Evolutionary conservation across 805 yeast species (phyloP), one percentile per base, ranked within the genome.

Genomic region (Lachancea sp.): DNA sequence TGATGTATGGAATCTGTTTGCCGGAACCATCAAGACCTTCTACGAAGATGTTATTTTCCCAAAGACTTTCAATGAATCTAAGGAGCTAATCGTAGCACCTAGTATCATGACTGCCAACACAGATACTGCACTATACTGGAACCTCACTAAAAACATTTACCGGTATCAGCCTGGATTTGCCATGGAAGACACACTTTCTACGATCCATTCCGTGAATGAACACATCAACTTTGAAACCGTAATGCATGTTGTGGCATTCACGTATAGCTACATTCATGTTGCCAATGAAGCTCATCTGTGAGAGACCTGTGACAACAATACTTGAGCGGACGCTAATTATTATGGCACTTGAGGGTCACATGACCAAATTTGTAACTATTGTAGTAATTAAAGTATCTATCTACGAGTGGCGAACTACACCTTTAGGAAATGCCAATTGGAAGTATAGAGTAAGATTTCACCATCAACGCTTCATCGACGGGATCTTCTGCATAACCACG

Each of bases 51-150:
- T 49, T 17, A 44, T 58, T 46, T 44, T 50, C 45, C 48, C 66
- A 52, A 41, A 16, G 12, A 40, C 38, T 12, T 41, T 36, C 20
- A 43, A 36, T 21, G 45, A 39, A 17, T 20, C 42, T 11, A 39
- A 39, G 5, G 38, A 43, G 16, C 41, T 51, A 7, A 41, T 72
- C 29, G 70, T 77, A 12, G 68, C 82, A 2, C 86, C 88, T 2
- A 64, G 73, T 19, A 56, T 81, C 29, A 73, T 77, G 71, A 68
- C 83, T 2, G 88, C 81, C 16, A 81, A 80, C 59, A 82, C 89
- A 3, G 89, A 83, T 54, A 81, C 88, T 4, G 64, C 68, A 42
- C 68, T 72, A 51, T 83, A 78, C 60, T 80, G 86, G 87, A 55
- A 61, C 31, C 62, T 83, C 50, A 72, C 82, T 2, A 58, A 67